Percentiles rank a stretch among this genome's conserved stretches.
Conservation (phyloP, 73 alveolate genomes). For the Paramecium sonneborni region DNA sequence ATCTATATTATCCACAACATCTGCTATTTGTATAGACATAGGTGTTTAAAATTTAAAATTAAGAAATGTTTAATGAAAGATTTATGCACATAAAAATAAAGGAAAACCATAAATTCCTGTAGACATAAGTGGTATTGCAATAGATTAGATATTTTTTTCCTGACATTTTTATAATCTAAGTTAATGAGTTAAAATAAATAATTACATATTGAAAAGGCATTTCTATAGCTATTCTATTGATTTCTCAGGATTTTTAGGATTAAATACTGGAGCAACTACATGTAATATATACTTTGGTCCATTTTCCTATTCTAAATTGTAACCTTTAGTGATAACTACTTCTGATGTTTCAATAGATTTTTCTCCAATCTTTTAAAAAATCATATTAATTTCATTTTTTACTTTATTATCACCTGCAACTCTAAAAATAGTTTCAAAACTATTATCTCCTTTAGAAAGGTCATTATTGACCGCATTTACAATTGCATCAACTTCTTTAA, state of each 20-base stretch:
- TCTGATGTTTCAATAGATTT: not conserved
- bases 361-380: not conserved
- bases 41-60: not conserved
- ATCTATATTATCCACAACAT: not conserved
- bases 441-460: not conserved
- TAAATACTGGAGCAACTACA: not conserved
- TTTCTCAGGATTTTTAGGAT: not conserved
- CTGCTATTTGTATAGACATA: not conserved
- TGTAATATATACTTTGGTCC: constrained; percentile 37
- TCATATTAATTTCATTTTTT: not conserved
- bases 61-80: not conserved
- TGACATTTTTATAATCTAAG: not conserved
- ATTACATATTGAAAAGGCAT: not conserved
- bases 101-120: constrained; percentile 81
- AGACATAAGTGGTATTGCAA: constrained; percentile 82
- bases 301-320: not conserved
- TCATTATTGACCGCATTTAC: not conserved
- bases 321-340: not conserved
- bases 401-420: not conserved
- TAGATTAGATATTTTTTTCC: not conserved
- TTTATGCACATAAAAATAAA: constrained; percentile 59
- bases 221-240: not conserved
- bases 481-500: not conserved
- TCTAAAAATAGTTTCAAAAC: not conserved
- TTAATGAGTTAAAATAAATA: not conserved